Base-by-base conservation (phyloP, 2,329 filamentous ascomycete genomes). In the Verticillium tricorpus region DNA sequence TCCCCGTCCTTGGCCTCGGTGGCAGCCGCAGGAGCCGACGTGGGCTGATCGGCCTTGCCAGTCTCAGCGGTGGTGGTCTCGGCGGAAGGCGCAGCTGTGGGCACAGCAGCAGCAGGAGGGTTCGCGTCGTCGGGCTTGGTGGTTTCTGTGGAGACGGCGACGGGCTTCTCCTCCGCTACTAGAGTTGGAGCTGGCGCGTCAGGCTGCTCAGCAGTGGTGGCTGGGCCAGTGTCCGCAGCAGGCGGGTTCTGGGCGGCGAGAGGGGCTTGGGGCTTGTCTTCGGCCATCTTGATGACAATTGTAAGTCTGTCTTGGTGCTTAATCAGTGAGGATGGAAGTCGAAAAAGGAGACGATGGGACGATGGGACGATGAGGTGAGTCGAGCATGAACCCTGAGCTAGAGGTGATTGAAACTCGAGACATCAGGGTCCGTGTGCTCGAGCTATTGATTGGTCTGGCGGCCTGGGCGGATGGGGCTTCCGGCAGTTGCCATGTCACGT, bases 1-100 rank as follows among this genome's bases (percentile, higher is more conserved):
- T 63, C 64, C 62, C 73, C 72, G 50, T 66, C 34, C 56, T 72
- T 66, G 3, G 65, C 62, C 60, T 69, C 56, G 60, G 67, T 67
- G 54, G 66, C 62, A 15, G 60, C 62, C 12, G 57, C 22, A 9
- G 57, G 15, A 52, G 61, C 56, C 40, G 60, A 32, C n/a, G 57
- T 50, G 8, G 45, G 9, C 45, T 22, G 45, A 9, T 57, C 54
- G 31, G 45, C 56, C 19, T 59, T 35, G 31, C 39, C 25, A 45
- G 25, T 39, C 17, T 9, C 54, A 34, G 54, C 25, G 14, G 52
- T 34, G 14, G 52, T 28, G 25, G 58, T 22, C 22, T 60, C 64
- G 14, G 57, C 9, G 14, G 25, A 17, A 57, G 59, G 31, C 15
- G 37, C 37, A 31, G 52, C 12, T 2, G 25, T 25, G 25, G 54